phyloP scores from a whole-genome alignment of 1,284 basidiomycete species.

The Ustanciosporium gigantosporum region DNA sequence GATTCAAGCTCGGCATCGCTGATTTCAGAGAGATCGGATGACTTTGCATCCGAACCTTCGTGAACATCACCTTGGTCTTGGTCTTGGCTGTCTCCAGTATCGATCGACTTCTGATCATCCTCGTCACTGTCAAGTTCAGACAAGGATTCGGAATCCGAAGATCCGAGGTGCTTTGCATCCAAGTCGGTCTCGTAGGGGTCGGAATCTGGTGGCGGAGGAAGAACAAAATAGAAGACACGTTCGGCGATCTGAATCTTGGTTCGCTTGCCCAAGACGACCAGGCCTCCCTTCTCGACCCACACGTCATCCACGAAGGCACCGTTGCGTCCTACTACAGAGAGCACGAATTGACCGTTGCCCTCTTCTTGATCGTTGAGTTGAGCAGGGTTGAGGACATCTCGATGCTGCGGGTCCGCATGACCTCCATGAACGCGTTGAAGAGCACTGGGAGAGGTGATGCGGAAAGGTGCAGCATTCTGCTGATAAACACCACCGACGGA shows the following conservation, averaged over 20 bases:
- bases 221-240: slow-evolving; percentile 92
- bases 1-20: too few species aligned
- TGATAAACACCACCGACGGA: slow-evolving; percentile 13
- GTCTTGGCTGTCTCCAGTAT: slow-evolving; percentile 8
- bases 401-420: slow-evolving; percentile 8
- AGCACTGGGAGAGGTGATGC: slow-evolving; percentile 31
- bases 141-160: slow-evolving; percentile 38
- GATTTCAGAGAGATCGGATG: neutral
- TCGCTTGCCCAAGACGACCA: slow-evolving; percentile 68
- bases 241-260: slow-evolving; percentile 98
- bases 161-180: slow-evolving; percentile 14
- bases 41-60: slow-evolving; percentile 2
- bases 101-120: slow-evolving; percentile 5
- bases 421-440: slow-evolving; percentile 33
- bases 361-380: slow-evolving; percentile 12
- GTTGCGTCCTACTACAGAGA: slow-evolving; percentile 89
- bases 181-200: slow-evolving; percentile 20
- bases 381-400: slow-evolving; percentile 17
- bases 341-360: slow-evolving; percentile 76
- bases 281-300: slow-evolving; percentile 85
- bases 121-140: slow-evolving; percentile 44
- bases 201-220: slow-evolving; percentile 66
- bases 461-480: slow-evolving; percentile 11
- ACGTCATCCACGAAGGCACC: slow-evolving; percentile 97
- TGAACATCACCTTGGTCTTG: slow-evolving; percentile 19